Base-by-base conservation (phyloP, 1,139 yeast species). In the Blastobotrys ciferrii region DNA sequence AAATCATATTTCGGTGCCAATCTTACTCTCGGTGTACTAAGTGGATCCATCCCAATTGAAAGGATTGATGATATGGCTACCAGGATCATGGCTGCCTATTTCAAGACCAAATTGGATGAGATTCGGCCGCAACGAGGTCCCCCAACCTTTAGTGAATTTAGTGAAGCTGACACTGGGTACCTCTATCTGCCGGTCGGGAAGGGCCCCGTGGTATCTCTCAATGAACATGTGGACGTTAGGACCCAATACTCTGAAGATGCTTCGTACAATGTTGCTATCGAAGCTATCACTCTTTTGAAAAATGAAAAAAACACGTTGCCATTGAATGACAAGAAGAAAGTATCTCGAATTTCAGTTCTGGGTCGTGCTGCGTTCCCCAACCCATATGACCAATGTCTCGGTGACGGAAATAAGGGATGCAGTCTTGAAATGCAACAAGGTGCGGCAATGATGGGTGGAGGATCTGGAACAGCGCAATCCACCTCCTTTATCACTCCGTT, bases 31-130 rank as follows among this genome's bases (percentile, higher is more conserved):
- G 77, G 83, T 1, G 73, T 80, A 5, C 75, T 76, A 60, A 81
- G 81, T 61, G 75, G 74, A 28, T 76, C 86, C 0, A 63, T 81
- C 9, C 77, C 83, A 1, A 80, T 77, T 54, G 69, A 72, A 51
- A 67, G 86, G 52, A 67, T 81, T 32, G 77, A 80, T 61, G 86
- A 81, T 59, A 81, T 81, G 87, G 84, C 72, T 0, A 73, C 76
- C 6, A 66, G 86, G 53, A 76, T 81, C 32, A 63, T 81, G 56
- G 83, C 82, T 1, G 77, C 85, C 0, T 81, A 78, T 59, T 79
- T 74, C 63, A 55, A 56, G 42, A 60, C 62, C 32, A 58, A 61
- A 2, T 59, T 61, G 20, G 63, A 61, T 25, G 43, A 51, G 23
- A 45, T 53, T 7, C 55, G 57, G 20, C 52, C 53, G 70, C n/a